Evolutionary conservation across 2,329 filamentous ascomycete genomes (phyloP).

Genomic region (Byssochlamys sp.): DNA sequence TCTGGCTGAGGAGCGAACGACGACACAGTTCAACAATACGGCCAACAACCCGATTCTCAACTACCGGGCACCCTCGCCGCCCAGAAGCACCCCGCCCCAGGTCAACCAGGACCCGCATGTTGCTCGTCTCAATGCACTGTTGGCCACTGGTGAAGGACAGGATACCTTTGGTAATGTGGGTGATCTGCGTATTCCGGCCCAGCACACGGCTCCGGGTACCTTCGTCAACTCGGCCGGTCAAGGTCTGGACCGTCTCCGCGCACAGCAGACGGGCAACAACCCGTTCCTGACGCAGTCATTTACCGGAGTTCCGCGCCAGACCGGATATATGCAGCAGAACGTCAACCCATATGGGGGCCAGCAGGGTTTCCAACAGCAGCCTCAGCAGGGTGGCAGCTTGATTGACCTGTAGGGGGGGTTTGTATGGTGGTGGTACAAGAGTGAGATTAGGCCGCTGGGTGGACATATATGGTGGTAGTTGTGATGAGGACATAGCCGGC

Average conservation of each 20-base stretch:
- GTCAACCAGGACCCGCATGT: constrained; percentile 45
- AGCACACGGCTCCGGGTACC: constrained; percentile 89
- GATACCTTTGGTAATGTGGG: constrained; percentile 98
- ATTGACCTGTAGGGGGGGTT: constrained; percentile 47
- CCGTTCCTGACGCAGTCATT: constrained; percentile 80
- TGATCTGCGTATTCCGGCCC: constrained; percentile 84
- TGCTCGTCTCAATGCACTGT: constrained; percentile 72
- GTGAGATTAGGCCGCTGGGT: neutral
- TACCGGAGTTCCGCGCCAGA: constrained; percentile 54
- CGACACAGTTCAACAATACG: constrained; percentile 51
- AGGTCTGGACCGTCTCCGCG: constrained; percentile 63
- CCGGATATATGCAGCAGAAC: constrained; percentile 32
- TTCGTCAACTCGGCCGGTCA: constrained; percentile 92
- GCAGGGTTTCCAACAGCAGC: constrained; percentile 36
- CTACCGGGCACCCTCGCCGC: constrained; percentile 23
- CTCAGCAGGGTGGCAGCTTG: constrained; percentile 45
- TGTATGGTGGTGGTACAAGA: neutral
- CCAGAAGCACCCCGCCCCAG: constrained; percentile 24
- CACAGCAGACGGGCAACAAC: constrained; percentile 65
- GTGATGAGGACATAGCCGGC: neutral
- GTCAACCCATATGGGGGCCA: constrained; percentile 49
- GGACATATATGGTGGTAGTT: neutral
- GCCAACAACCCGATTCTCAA: constrained; percentile 28
- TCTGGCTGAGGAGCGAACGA: constrained; percentile 74
- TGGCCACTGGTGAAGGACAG: constrained; percentile 80